These are phyloP conservation scores for Senecio squalidus DNA, from an alignment of 140 eudicot genomes.

Conservation along the genomic window DNA sequence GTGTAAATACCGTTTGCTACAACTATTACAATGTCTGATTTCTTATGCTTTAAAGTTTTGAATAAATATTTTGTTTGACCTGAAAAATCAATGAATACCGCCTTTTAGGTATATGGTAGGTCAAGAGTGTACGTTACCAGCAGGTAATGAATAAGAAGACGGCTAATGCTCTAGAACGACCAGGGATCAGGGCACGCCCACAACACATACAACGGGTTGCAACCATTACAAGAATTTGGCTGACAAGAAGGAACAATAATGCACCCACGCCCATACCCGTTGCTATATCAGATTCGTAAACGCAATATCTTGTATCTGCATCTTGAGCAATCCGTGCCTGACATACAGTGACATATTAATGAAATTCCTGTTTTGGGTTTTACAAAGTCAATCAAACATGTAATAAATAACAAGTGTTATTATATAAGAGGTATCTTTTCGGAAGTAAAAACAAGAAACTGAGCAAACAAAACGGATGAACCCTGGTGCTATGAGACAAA, in stretches of 20 bases:
- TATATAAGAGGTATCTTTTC: background rate
- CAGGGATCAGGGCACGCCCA: conserved; percentile 84
- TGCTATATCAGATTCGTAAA: conserved; percentile 69
- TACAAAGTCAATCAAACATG: background rate
- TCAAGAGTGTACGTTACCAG: conserved; percentile 50
- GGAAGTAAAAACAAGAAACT: background rate
- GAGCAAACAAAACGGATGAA: no score
- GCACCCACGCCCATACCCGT: conserved; percentile 86
- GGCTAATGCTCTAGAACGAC: conserved; percentile 69
- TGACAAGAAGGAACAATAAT: conserved; percentile 55
- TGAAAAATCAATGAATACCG: background rate
- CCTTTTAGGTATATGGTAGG: background rate
- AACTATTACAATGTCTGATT: background rate
- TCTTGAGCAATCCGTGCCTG: conserved; percentile 52
- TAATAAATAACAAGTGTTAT: background rate
- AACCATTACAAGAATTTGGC: conserved; percentile 73
- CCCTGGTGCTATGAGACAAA: background rate
- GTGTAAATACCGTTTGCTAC: background rate
- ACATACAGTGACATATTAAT: conserved; percentile 8
- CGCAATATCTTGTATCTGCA: conserved; percentile 50
- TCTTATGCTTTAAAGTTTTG: background rate
- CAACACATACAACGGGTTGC: conserved; percentile 85
- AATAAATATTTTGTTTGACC: background rate
- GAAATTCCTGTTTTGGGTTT: background rate
- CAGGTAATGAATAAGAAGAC: conserved; percentile 76